Evolutionary conservation across 179 eudicot genomes (phyloP).

Genomic region (Drosera spatulata): DNA sequence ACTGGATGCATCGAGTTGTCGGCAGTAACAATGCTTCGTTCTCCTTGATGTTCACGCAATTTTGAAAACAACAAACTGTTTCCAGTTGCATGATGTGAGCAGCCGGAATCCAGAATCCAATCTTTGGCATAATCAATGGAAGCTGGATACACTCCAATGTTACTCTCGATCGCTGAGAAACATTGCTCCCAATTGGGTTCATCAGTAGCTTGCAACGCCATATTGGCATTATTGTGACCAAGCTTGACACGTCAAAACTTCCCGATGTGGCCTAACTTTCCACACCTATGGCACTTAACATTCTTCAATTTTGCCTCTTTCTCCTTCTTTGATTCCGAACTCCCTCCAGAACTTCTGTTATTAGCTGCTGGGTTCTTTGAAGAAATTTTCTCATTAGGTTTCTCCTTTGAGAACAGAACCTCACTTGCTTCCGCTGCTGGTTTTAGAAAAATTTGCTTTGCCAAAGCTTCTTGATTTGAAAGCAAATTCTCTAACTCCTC

Average conservation of each 20-base stretch:
- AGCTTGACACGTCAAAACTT: too few relatives aligned
- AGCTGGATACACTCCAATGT: too few relatives aligned
- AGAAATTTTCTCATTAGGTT: not conserved
- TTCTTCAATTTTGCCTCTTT: too few relatives aligned
- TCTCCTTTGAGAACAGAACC: not conserved
- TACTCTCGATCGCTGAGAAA: not conserved
- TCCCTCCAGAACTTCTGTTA: not conserved
- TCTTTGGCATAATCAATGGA: not conserved
- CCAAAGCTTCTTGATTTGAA: not conserved
- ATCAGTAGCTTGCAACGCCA: too few relatives aligned
- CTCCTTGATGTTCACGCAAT: not conserved
- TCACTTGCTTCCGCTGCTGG: not conserved
- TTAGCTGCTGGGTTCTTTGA: not conserved
- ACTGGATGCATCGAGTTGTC: conserved; percentile 5
- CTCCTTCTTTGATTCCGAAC: not conserved
- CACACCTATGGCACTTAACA: too few relatives aligned
- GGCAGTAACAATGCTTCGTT: not conserved
- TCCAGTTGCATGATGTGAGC: conserved; percentile 16
- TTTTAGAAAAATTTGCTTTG: not conserved
- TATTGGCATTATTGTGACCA: too few relatives aligned
- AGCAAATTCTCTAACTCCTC: not conserved
- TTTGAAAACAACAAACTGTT: conserved; percentile 5
- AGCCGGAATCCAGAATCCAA: conserved; percentile 20
- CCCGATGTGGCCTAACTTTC: too few relatives aligned
- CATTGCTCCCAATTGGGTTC: too few relatives aligned